Evolutionary conservation across 139 green algal genomes (phyloP), one percentile per base, ranked within the genome.

Genomic region (Ettlia oleoabundans): DNA sequence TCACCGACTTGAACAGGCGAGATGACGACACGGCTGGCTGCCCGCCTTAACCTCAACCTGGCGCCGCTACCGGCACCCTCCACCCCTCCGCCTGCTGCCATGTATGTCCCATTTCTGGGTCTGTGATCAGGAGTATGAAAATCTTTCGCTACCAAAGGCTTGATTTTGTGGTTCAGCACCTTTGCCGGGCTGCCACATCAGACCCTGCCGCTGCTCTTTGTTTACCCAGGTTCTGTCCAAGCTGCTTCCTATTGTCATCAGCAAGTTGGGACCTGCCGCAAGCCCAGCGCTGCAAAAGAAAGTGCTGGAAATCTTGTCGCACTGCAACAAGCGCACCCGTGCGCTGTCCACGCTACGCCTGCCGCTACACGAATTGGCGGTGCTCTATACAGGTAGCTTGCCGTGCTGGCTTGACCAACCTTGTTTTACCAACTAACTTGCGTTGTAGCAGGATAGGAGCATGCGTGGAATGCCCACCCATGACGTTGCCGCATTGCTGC

Each of bases 271-370:
- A 18, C 30, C 35, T 0, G 71, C 30, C 2, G 53, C 73, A 24
- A 55, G 19, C 32, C 52, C 41, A 1, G 32, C 30, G 22, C 78
- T 85, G 43, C 78, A 83, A 51, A 83, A 83, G 52, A 83, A 83
- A 51, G 78, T 98, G 66, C 72, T 98, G 67, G 91, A 96, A 81
- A 94, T 99, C 21, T 85, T 99, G 61, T 83, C 76, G 8, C 96
- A 99, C 84, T 89, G 96, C 38, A 99, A 99, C 90, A 98, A 97
- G 53, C 90, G 96, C 33, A 80, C 98, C 26, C 88, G 91, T 4
- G 86, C 80, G 15, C 81, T 88, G 18, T 80, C 85, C 22, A 7
- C 73, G 22, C 84, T 97, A 6, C 74, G 87, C 53, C 90, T 99
- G 66, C 96, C 96, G 2, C 82, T 98, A 26, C 21, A 72, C 1